phyloP scores from a whole-genome alignment of 352 stramenopile genomes.

The Phytophthora sojae region DNA sequence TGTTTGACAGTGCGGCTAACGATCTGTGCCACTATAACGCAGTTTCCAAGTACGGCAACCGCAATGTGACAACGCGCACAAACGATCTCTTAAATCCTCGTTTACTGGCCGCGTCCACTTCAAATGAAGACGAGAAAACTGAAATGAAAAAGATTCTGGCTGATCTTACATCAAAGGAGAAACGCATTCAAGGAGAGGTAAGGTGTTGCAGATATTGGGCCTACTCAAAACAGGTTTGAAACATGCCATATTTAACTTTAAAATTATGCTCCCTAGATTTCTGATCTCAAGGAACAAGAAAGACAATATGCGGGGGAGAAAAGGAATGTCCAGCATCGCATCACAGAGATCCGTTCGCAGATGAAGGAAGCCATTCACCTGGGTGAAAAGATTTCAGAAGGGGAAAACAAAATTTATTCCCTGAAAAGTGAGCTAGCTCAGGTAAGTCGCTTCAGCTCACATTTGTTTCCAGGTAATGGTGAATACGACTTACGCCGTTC shows the following conservation, averaged over 20 bases:
- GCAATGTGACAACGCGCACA: slow-evolving; percentile 85
- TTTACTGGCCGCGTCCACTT: slow-evolving; percentile 72
- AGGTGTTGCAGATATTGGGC: neutral
- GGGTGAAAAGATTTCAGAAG: slow-evolving; percentile 78
- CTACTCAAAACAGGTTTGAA: neutral
- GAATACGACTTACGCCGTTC: neutral
- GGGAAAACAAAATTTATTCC: slow-evolving; percentile 74
- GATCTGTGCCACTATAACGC: neutral
- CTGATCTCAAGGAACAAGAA: slow-evolving; percentile 70
- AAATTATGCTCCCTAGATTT: slow-evolving; percentile 48
- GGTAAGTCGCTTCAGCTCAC: slow-evolving; percentile 25
- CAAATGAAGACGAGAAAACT: slow-evolving; percentile 80
- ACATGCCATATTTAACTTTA: neutral
- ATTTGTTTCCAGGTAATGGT: neutral
- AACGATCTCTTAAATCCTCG: slow-evolving; percentile 80
- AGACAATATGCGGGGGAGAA: slow-evolving; percentile 66
- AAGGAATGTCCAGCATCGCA: slow-evolving; percentile 59
- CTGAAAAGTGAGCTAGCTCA: slow-evolving; percentile 78
- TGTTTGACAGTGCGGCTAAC: neutral
- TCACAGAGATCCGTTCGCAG: slow-evolving; percentile 76
- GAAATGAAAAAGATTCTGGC: slow-evolving; percentile 66
- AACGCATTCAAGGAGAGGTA: slow-evolving; percentile 68
- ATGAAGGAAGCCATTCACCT: slow-evolving; percentile 75
- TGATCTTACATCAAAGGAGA: slow-evolving; percentile 44
- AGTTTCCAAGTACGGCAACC: slow-evolving; percentile 88